A percentile compares a stretch with the other conserved stretches of the same genome.
These are phyloP conservation scores for Scutellaria galericulata DNA, from an alignment of 257 asterid species.

Conservation along the genomic window DNA sequence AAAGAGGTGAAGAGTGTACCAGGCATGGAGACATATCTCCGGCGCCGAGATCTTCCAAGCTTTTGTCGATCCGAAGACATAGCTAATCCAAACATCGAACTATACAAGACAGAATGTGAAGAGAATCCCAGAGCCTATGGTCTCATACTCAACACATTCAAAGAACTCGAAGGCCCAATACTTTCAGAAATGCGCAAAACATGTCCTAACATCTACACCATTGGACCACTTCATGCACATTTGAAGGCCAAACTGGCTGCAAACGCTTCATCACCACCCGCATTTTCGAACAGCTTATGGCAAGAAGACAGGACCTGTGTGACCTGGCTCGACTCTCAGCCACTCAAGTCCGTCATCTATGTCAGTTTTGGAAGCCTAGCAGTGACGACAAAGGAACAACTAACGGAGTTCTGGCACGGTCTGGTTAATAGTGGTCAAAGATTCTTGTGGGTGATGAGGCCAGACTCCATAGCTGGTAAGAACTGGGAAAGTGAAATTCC, in stretches of 20 bases:
- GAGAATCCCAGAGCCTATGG: conserved; percentile 51
- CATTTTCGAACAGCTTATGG: conserved; percentile 48
- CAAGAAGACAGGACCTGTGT: conserved; percentile 57
- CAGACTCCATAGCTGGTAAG: conserved; percentile 41
- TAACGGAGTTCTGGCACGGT: conserved; percentile 60
- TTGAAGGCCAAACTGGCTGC: conserved; percentile 32
- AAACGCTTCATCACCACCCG: not conserved
- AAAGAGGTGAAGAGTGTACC: conserved; percentile 41
- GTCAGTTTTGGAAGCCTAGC: conserved; percentile 70
- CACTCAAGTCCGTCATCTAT: conserved; percentile 50
- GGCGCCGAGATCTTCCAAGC: conserved; percentile 77
- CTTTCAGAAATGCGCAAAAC: conserved; percentile 45
- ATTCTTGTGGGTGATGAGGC: conserved; percentile 65
- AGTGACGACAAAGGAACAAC: conserved; percentile 37
- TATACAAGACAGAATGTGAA: conserved; percentile 25
- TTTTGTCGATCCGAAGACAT: conserved; percentile 49
- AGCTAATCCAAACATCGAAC: conserved; percentile 36
- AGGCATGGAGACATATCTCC: conserved; percentile 61
- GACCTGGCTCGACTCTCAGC: conserved; percentile 62
- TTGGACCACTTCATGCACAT: conserved; percentile 73
- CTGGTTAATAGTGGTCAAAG: conserved; percentile 61
- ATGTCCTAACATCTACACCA: conserved; percentile 55
- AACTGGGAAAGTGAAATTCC: conserved; percentile 26
- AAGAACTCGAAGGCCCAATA: conserved; percentile 56
- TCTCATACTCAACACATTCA: conserved; percentile 65